Base-by-base conservation (phyloP, 805 yeast species). In the Geotrichum ghanense region DNA sequence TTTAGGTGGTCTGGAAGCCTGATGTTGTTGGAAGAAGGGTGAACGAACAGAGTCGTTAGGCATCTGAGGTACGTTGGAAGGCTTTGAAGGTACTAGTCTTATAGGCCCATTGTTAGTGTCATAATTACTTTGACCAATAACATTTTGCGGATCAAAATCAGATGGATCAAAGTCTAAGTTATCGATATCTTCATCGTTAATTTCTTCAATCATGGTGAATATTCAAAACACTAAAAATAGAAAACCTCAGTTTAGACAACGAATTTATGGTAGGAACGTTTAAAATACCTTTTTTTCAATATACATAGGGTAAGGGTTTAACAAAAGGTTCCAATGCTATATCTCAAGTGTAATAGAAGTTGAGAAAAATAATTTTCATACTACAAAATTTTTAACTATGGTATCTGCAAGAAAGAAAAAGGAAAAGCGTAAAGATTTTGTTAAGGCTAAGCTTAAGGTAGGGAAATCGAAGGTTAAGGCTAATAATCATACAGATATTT, bases 161-260 rank as follows among this genome's bases (percentile, higher is more conserved):
- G 95, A 94, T 22, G 89, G 70, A 65, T 89, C 96, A 84, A 86
- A 82, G 57, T 90, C 96, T 79, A 87, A 71, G 67, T 88, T 81
- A 60, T 89, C 97, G 65, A 90, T 61, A 40, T 65, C 69, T 53
- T 85, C 94, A 58, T 78, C 83, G 61, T 82, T 88, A 48, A 63
- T 53, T 53, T 67, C 69, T 53, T 67, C 70, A 44, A 66, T 53
- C 42, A 57, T 54, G n/a, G 63, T 62, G 63, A 58, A 59, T 40
- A 22, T n/a, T n/a, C n/a, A n/a, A n/a, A n/a, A n/a, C n/a, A n/a
- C n/a, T n/a, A n/a, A n/a, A n/a, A n/a, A n/a, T n/a, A n/a, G n/a
- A n/a, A n/a, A n/a, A n/a, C n/a, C n/a, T n/a, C n/a, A n/a, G n/a
- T n/a, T n/a, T n/a, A n/a, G n/a, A n/a, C n/a, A n/a, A n/a, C n/a